phyloP scores from a whole-genome alignment of 1,284 basidiomycete genomes.

The Puccinia coronata region DNA sequence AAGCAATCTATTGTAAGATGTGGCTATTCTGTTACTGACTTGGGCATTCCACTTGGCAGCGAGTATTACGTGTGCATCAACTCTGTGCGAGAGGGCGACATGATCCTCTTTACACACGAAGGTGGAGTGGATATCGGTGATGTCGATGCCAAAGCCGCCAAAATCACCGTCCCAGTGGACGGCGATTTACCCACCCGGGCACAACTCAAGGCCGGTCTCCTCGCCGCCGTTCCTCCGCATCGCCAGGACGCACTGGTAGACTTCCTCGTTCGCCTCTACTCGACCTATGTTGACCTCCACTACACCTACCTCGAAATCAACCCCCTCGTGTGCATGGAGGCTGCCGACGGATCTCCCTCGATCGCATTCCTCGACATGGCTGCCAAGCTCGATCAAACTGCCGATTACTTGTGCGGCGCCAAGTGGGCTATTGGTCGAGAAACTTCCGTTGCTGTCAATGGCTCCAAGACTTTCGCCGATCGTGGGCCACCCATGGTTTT shows the following conservation, averaged over 20 bases:
- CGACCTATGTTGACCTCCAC: too few relatives aligned
- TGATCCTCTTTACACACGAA: constrained; percentile 97
- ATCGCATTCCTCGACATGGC: too few relatives aligned
- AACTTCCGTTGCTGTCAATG: too few relatives aligned
- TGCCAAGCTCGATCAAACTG: too few relatives aligned
- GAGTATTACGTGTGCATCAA: constrained; percentile 99
- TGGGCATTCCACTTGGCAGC: constrained; percentile 23
- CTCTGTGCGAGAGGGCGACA: constrained; percentile 90
- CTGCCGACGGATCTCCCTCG: constrained; percentile 70
- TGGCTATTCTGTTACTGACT: not conserved
- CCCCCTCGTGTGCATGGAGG: constrained; percentile 92
- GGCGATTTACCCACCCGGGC: constrained; percentile 74
- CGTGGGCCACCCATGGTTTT: too few relatives aligned
- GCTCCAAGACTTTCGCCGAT: too few relatives aligned
- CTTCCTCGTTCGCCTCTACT: too few relatives aligned
- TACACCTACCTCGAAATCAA: constrained; percentile 99
- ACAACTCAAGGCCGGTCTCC: constrained; percentile 71
- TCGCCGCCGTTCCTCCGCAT: constrained; percentile 71
- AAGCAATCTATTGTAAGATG: too few relatives aligned
- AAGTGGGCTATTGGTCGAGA: constrained; percentile 99
- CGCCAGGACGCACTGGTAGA: too few relatives aligned
- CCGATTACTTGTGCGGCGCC: constrained; percentile 95
- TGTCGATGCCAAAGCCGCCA: constrained; percentile 95
- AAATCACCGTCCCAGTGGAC: constrained; percentile 66
- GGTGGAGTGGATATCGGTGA: constrained; percentile 98